Conservation (phyloP, 768 basidiomycete species). For the Hortiboletus campestris region DNA sequence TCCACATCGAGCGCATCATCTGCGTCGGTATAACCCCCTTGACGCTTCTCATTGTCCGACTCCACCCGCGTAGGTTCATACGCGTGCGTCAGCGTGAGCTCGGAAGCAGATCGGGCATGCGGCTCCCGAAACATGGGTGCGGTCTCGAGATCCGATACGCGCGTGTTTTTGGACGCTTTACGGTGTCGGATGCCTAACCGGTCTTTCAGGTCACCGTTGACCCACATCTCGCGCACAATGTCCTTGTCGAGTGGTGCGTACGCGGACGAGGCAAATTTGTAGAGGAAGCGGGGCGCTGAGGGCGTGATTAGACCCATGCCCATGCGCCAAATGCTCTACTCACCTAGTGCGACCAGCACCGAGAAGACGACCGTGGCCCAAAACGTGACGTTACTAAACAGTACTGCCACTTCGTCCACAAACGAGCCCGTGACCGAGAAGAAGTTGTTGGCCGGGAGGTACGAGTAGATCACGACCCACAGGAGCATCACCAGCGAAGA, state of each 20-base stretch:
- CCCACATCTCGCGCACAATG: constrained; percentile 91
- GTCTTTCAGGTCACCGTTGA: constrained; percentile 78
- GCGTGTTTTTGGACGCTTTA: constrained; percentile 46
- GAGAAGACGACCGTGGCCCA: constrained; percentile 79
- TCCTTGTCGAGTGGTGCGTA: constrained; percentile 86
- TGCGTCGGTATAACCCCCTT: background rate
- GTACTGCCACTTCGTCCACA: constrained; percentile 63
- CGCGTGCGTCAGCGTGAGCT: constrained; percentile 40
- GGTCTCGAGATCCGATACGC: constrained; percentile 47
- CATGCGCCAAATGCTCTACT: constrained; percentile 10
- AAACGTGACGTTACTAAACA: constrained; percentile 79
- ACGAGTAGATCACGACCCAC: constrained; percentile 91
- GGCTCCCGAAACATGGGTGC: constrained; percentile 70
- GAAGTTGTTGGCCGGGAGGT: constrained; percentile 68
- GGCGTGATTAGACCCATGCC: constrained; percentile 3
- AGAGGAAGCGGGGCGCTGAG: constrained; percentile 76
- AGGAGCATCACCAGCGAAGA: constrained; percentile 78
- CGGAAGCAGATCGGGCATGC: constrained; percentile 65
- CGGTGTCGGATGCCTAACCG: constrained; percentile 69
- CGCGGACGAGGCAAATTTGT: constrained; percentile 66
- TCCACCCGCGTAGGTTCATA: constrained; percentile 50
- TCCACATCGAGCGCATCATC: too few relatives aligned
- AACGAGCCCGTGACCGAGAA: constrained; percentile 74
- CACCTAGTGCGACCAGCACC: constrained; percentile 70
- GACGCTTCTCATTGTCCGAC: constrained; percentile 15